A percentile compares a stretch with the other conserved stretches of the same genome.
phyloP scores from a whole-genome alignment of 2,329 filamentous ascomycete genomes.

The Amauroascus verrucosus region DNA sequence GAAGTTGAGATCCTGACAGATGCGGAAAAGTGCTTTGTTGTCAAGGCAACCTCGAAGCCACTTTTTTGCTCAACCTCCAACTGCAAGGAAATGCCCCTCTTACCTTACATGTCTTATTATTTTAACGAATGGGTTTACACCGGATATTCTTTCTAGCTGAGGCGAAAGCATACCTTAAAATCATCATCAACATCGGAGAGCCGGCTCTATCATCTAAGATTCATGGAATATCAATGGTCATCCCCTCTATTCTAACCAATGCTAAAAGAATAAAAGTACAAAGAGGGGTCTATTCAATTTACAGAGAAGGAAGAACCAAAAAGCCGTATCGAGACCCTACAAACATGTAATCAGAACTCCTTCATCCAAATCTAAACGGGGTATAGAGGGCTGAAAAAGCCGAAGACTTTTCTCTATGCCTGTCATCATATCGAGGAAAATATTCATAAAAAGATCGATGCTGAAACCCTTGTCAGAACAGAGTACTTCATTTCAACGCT shows the following conservation, averaged over 20 bases:
- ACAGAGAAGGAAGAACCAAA: not conserved
- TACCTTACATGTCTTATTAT: too few species aligned
- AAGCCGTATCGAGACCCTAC: not conserved
- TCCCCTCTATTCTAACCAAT: not conserved
- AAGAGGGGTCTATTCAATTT: not conserved
- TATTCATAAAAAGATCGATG: not conserved
- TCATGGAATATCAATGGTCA: too few species aligned
- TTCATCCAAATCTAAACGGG: not conserved
- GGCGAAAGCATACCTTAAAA: too few species aligned
- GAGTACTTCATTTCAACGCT: not conserved
- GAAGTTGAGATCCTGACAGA: constrained; percentile 1
- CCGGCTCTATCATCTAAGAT: too few species aligned
- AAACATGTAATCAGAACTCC: not conserved
- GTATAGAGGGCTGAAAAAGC: not conserved
- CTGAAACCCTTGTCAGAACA: not conserved
- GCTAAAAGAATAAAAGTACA: not conserved
- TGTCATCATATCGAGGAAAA: not conserved
- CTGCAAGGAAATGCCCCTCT: too few species aligned
- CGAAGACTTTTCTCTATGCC: not conserved
- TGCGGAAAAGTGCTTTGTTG: constrained; percentile 5
- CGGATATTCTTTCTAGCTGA: too few species aligned
- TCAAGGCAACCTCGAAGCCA: constrained; percentile 9
- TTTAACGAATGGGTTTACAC: too few species aligned
- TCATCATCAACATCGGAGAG: too few species aligned
- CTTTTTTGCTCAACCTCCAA: too few species aligned